Evolutionary conservation across 352 stramenopile species (phyloP).

Genomic region (Phytophthora kernoviae): DNA sequence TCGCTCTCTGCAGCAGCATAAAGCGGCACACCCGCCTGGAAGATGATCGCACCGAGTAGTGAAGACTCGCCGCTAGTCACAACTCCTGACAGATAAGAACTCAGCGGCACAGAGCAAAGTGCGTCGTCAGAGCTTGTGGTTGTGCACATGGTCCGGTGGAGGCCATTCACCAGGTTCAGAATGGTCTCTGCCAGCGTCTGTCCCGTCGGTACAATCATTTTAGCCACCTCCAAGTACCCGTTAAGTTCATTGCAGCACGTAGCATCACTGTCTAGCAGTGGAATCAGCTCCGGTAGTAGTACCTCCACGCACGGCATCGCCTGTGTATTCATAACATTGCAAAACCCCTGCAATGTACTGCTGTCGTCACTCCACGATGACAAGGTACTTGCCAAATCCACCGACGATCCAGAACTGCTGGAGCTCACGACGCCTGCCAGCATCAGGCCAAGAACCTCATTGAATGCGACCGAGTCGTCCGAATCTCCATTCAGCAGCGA

Average conservation of each 20-base stretch:
- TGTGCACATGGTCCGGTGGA: slow-evolving; percentile 64
- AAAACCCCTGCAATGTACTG: slow-evolving; percentile 53
- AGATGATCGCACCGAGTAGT: slow-evolving; percentile 47
- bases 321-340: slow-evolving; percentile 57
- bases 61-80: slow-evolving; percentile 40
- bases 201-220: slow-evolving; percentile 49
- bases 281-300: slow-evolving; percentile 47
- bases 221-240: slow-evolving; percentile 51
- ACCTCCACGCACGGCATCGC: slow-evolving; percentile 50
- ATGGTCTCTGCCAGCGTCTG: slow-evolving; percentile 53
- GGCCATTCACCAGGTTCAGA: slow-evolving; percentile 50
- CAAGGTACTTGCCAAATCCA: slow-evolving; percentile 35
- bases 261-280: slow-evolving; percentile 48
- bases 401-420: slow-evolving; percentile 18
- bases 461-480: slow-evolving; percentile 42
- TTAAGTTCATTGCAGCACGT: slow-evolving; percentile 53
- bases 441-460: slow-evolving; percentile 44
- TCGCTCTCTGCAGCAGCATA: slow-evolving; percentile 48
- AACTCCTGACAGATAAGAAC: slow-evolving; percentile 40
- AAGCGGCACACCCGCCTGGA: slow-evolving; percentile 49
- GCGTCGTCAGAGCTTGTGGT: slow-evolving; percentile 37
- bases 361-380: slow-evolving; percentile 45
- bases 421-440: slow-evolving; percentile 35
- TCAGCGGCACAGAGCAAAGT: slow-evolving; percentile 53
- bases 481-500: slow-evolving; percentile 38